Percentiles rank a stretch among this genome's conserved stretches.
phyloP scores from a whole-genome alignment of 257 asterid genomes.

The Nicotiana tomentosiformis region DNA sequence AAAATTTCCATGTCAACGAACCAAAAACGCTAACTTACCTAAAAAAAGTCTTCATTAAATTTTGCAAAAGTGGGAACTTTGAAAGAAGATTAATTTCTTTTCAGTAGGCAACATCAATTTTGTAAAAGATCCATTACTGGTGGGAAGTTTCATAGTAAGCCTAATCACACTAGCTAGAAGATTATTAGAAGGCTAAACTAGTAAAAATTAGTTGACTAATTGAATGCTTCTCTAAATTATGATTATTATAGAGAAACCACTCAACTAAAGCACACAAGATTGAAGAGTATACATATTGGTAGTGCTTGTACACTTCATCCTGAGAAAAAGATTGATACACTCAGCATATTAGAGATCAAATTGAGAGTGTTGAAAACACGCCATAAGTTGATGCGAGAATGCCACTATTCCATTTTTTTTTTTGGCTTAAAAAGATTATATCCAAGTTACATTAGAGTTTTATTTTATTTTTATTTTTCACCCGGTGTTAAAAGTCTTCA shows the following conservation, averaged over 20 bases:
- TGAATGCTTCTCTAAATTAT: background rate
- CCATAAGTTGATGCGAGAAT: background rate
- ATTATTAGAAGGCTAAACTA: background rate
- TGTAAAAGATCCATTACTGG: background rate
- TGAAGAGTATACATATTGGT: background rate
- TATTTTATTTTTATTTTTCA: too few species aligned
- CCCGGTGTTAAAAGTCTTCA: too few species aligned
- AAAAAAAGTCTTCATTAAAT: background rate
- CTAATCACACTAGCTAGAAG: background rate
- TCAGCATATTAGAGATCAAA: background rate
- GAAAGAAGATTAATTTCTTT: background rate
- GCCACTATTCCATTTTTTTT: too few species aligned
- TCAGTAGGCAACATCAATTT: background rate
- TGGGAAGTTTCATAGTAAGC: background rate
- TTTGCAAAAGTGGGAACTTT: background rate
- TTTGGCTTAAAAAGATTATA: too few species aligned
- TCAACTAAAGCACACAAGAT: background rate
- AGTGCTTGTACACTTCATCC: background rate
- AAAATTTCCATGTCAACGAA: background rate
- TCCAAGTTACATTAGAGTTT: too few species aligned
- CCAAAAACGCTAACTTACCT: background rate
- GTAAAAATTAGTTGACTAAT: background rate
- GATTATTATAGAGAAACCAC: background rate
- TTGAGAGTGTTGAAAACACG: background rate
- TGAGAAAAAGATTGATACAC: background rate